Conservation (phyloP, 345 rosid species). For the Anacardium occidentale region DNA sequence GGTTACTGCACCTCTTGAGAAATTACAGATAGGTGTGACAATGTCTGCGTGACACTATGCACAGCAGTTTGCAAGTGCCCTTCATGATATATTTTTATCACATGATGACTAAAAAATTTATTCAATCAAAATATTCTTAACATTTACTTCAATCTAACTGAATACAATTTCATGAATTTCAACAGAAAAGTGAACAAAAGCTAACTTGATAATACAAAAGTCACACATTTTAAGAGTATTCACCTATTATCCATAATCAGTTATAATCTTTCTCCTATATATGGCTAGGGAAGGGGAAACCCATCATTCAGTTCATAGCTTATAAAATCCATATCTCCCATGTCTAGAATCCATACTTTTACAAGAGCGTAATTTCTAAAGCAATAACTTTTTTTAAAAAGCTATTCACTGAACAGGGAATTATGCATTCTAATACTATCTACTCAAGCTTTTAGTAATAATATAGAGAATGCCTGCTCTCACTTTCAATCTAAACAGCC, state of each 20-base stretch:
- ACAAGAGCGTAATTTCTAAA: neutral
- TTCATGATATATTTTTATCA: neutral
- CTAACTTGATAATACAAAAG: neutral
- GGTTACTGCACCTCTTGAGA: neutral
- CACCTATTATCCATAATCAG: neutral
- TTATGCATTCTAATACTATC: no score
- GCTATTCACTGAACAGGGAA: no score
- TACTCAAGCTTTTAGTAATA: neutral
- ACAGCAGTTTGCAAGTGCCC: neutral
- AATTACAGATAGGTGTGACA: neutral
- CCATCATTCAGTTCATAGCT: neutral
- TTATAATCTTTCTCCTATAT: neutral
- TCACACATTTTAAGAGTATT: neutral
- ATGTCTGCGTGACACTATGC: neutral
- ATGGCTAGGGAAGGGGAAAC: neutral
- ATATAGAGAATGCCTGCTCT: no score
- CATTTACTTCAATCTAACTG: neutral
- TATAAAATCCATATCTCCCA: neutral
- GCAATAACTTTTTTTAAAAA: no score
- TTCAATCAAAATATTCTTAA: neutral
- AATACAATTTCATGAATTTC: neutral
- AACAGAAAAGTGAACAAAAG: neutral
- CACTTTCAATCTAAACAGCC: neutral
- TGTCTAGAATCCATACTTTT: neutral
- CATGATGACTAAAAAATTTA: neutral